Evolutionary conservation across 495 filamentous ascomycete genomes (phyloP), one percentile per base, ranked within the genome.

Genomic region (Acidomyces sp.): DNA sequence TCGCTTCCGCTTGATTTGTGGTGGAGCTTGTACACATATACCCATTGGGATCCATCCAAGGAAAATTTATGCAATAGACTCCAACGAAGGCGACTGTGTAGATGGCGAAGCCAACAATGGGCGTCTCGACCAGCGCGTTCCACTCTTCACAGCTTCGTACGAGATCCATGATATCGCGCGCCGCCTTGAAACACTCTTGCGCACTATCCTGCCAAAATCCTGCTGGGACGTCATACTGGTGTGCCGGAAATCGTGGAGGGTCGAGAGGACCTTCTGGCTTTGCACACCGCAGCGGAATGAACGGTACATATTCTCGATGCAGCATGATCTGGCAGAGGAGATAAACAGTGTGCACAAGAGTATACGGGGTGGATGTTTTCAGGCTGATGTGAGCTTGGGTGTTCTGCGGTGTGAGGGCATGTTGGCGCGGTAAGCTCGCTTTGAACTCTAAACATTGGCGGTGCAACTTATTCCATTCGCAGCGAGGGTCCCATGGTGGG

Each of bases 351-450:
- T 93, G 85, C 58, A 90, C 67, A 16, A 85, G 67, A 3, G 78
- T 78, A 49, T 83, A 93, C 2, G 75, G 67, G 24, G 80, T 79
- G 12, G 81, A 74, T 2, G 74, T 81, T 47, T 77, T 76, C 49
- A 79, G 75, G 45, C 76, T 79, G 55, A 85, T 80, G 53, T 90
- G 81, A 12, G 77, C 81, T 49, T 81, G 76, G n/a, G 80, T 80
- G 56, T 86, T 93, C 28, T 71, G 70, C 12, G 69, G 59, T 0
- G 75, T 85, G 54, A 85, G 82, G 6, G 72, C 74, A 34, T 85
- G 69, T 33, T 78, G 77, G 19, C 69, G 64, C 0, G 83, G 82
- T 13, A 90, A 70, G 0, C 69, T 66, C 13, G 68, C 69, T 43
- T 77, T 73, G 55, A 90, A 88, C 4, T 64, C 64, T 16, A 67